A percentile compares a stretch with the other conserved stretches of the same genome.
Evolutionary conservation across 345 rosid species (phyloP).

Genomic region (Gossypium herbaceum): DNA sequence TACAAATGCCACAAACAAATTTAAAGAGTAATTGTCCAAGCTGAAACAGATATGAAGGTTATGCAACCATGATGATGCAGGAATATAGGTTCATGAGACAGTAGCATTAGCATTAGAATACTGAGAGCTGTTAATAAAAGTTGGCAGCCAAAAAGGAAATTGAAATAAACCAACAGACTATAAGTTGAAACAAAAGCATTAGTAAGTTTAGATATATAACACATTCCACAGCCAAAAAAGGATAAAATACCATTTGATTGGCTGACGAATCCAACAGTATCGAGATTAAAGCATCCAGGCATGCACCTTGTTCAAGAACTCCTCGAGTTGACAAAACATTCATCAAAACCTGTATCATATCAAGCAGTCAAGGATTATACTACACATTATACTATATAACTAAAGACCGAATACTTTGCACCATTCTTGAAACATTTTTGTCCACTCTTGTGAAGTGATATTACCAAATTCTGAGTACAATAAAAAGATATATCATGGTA

Average conservation of each 20-base stretch:
- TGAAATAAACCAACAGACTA: neutral
- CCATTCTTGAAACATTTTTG: neutral
- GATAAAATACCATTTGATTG: constrained; percentile 73
- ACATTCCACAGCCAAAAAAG: neutral
- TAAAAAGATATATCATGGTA: neutral
- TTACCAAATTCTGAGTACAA: neutral
- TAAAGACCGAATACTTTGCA: neutral
- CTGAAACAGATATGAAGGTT: neutral
- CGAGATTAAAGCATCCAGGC: constrained; percentile 85
- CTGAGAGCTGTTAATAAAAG: neutral
- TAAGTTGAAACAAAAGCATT: neutral
- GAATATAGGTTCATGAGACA: neutral
- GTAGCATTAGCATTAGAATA: neutral
- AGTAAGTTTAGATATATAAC: neutral
- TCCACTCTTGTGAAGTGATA: neutral
- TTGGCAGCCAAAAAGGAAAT: neutral
- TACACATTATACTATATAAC: neutral
- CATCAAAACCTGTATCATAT: constrained; percentile 44
- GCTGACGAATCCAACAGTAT: constrained; percentile 83
- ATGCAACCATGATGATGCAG: neutral
- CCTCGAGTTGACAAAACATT: constrained; percentile 74
- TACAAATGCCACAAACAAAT: neutral
- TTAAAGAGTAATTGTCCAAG: neutral
- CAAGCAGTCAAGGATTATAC: neutral
- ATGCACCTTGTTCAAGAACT: constrained; percentile 79